phyloP scores from a whole-genome alignment of 768 basidiomycete genomes.

The Russula ochroleuca region DNA sequence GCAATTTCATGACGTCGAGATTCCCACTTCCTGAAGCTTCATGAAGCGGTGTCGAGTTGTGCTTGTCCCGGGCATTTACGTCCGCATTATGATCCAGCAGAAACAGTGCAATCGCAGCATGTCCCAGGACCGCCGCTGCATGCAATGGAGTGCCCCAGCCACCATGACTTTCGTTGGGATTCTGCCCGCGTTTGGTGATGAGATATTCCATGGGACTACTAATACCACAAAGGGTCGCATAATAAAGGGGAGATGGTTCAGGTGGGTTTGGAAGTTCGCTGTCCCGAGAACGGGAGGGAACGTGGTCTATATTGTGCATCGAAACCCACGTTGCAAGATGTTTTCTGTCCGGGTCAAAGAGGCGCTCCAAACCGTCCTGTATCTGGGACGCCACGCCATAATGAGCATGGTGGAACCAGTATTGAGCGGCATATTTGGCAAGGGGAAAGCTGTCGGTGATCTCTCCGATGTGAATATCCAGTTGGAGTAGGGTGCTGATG shows the following conservation, averaged over 20 bases:
- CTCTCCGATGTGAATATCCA: neutral
- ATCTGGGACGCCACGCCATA: neutral
- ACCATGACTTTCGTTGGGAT: neutral
- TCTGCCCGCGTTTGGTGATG: neutral
- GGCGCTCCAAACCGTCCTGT: neutral
- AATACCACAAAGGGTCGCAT: neutral
- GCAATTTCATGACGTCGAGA: neutral
- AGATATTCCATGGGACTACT: neutral
- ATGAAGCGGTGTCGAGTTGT: neutral
- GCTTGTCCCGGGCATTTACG: neutral
- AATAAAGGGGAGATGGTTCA: neutral
- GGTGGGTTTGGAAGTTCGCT: no score
- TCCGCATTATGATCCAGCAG: neutral
- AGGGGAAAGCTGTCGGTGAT: neutral
- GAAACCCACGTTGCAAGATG: neutral
- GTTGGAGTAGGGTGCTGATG: neutral
- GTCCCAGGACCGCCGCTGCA: neutral
- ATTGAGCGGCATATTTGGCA: neutral
- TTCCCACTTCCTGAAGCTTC: neutral
- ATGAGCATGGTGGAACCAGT: slow-evolving; percentile 1
- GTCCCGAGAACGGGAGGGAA: neutral
- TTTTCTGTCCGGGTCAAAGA: slow-evolving; percentile 4
- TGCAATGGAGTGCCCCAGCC: neutral
- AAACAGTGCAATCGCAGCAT: neutral
- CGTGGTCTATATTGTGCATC: neutral